Base-by-base conservation (phyloP, 2,329 filamentous ascomycete species). In the Chaetomiaceae sp. region DNA sequence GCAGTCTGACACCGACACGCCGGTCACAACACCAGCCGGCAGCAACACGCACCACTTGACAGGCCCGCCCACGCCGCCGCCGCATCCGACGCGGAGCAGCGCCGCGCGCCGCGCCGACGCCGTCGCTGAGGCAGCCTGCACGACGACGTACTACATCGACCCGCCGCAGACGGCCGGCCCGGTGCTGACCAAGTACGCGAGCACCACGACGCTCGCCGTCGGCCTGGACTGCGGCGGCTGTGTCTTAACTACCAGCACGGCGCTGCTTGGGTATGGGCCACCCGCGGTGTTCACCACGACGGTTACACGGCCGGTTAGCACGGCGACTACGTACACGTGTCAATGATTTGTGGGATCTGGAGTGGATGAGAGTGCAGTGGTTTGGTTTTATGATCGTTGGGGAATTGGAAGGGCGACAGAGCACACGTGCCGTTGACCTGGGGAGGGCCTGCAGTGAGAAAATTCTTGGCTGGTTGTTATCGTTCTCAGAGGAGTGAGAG, bases 191-290 rank as follows among this genome's bases (percentile, higher is more conserved):
- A 48, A 22, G 8, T 58, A 57, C 39, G 42, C 49, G 17, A 49
- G 32, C 37, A 50, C 20, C 10, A 53, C 53, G 6, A 61, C 59
- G 6, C 47, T 47, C 14, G 59, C 58, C 2, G 2, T 50, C 18
- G 12, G 37, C 11, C 27, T 60, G 17, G 26, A 46, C 27, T 61
- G 59, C 38, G 48, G 49, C 14, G 58, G 56, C 11, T 60, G 59
- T 17, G 34, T 43, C 6, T 43, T 58, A 5, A 46, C 53, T 4
- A 35, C 56, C 19, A 55, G 48, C 41, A 59, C 56, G 3, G 57
- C 49, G n/a, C 38, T 59, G 38, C 52, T 45, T 3, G 58, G 58
- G 4, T 56, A 56, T 29, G 58, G 59, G 1, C 57, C 55, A 15
- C 45, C 51, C 17, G 54, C 32, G 6, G 35, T 45, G 17, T 59